Evolutionary conservation across 306 rosid species (phyloP), one percentile per base, ranked within the genome.

Genomic region (Quercus dentata): DNA sequence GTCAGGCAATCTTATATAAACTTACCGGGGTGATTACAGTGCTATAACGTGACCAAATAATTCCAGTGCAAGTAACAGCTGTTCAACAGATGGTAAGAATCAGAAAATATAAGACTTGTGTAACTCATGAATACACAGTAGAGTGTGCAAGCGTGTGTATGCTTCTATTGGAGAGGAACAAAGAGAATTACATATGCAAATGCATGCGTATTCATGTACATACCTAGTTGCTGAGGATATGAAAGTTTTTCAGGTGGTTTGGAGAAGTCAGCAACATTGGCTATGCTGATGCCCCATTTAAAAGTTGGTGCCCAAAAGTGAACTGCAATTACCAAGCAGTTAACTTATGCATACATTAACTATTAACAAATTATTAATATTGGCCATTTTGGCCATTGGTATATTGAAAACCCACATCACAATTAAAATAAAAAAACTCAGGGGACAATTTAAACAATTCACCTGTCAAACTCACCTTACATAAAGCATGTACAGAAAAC

Each of bases 281-380:
- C 99, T 62, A 95, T 90, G 84, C 98, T 95, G 87, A 95, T 91
- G 33, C 99, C 94, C 99, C 98, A 95, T 83, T 95, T 95, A 79
- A 95, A 91, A n/a, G 99, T 93, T 9, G 98, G 99, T 75, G 99
- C 98, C 99, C 99, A 93, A 73, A 95, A 95, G 82, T 91, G 98
- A 93, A 95, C 98, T 95, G 91, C 83, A 83, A 68, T 69, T 63
- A 55, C 35, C 61, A 65, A 84, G 8, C 38, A 31, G 52, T 74
- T 64, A 17, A 75, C 46, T 69, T 76, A 75, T 23, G 87, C 61
- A 77, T 19, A 44, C 6, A 6, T 62, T 64, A 71, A 27, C 56
- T 56, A 56, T 55, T 30, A 31, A 78, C 23, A 82, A 33, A 44
- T 30, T 44, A 49, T 49, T 49, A 49, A 49, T 49, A 49, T 11